Evolutionary conservation across 805 yeast genomes (phyloP), one percentile per base, ranked within the genome.

Genomic region (Zygoascus tannicola): DNA sequence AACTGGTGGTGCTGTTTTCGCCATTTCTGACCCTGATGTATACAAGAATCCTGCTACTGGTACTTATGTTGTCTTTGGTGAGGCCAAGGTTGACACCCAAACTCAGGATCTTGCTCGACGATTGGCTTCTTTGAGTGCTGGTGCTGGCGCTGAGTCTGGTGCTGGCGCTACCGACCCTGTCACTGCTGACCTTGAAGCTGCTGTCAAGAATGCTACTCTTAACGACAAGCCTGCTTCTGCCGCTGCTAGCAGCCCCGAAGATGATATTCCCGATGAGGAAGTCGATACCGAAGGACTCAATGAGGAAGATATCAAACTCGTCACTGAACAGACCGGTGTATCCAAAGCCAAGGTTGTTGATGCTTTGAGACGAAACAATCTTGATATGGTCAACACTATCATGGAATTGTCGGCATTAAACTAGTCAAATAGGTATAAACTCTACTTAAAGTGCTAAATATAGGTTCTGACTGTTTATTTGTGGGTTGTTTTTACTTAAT

Each of bases 21-120:
- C 92, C 64, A 85, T 90, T 71, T 92, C 85, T 67, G 67, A 70
- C 56, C 98, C 98, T 68, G 97, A 87, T 58, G 97, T 92, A 50
- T 90, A 74, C 94, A 85, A 76, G 71, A 81, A 96, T 51, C 76
- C 80, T 53, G 83, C 94, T 63, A 74, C 78, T 51, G 96, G 97
- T 65, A 81, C 94, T 58, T 92, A 84, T 76, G 81, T 90, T 59
- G 97, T 90, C 56, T 88, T 90, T 61, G 98, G 98, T 72, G 97
- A 88, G 73, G 94, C 96, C 65, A 85, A 86, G 77, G 83, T 85
- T 57, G 97, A 90, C 69, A 95, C 90, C 74, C 72, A 87, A 69
- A 80, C 85, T 70, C 75, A 84, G 69, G 82, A 83, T 64, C 83
- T 80, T 65, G 81, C 84, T 51, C 84, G 81, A 66, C 84, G 84